A percentile compares a stretch with the other conserved stretches of the same genome.
phyloP scores from a whole-genome alignment of 768 basidiomycete species.

The Crassisporium funariophilum region DNA sequence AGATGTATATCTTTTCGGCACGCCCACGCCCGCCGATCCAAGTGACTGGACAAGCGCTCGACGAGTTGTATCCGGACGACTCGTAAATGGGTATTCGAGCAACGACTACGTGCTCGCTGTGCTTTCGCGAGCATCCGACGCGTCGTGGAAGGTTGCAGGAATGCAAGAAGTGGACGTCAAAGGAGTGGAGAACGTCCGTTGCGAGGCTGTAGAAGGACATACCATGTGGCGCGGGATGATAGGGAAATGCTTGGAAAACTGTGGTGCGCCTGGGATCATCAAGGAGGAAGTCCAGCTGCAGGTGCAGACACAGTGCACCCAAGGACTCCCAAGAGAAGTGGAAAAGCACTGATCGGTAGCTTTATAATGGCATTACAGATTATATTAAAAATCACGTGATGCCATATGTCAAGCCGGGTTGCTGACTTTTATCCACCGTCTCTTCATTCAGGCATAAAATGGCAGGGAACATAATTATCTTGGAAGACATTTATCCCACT shows the following conservation, averaged over 20 bases:
- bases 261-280: conserved; percentile 41
- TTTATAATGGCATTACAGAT: too few species aligned
- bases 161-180: conserved; percentile 47
- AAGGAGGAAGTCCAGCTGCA: conserved; percentile 38
- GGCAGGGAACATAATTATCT: too few species aligned
- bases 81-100: conserved; percentile 55
- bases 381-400: too few species aligned
- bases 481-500: too few species aligned
- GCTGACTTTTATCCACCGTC: too few species aligned
- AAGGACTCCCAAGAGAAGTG: too few species aligned
- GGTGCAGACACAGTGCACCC: too few species aligned
- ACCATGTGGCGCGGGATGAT: conserved; percentile 37
- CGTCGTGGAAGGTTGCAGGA: conserved; percentile 54
- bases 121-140: conserved; percentile 47
- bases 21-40: conserved; percentile 44
- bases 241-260: conserved; percentile 43
- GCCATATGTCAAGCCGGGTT: too few species aligned
- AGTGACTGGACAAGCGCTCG: conserved; percentile 48
- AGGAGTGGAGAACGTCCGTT: conserved; percentile 55
- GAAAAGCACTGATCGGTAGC: too few species aligned
- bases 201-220: conserved; percentile 25
- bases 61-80: conserved; percentile 49
- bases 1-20: conserved; percentile 58
- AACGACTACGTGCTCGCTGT: conserved; percentile 59
- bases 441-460: too few species aligned